These are phyloP conservation scores for Wickerhamiella spandovensis DNA, from an alignment of 805 yeast genomes.

Conservation along the genomic window DNA sequence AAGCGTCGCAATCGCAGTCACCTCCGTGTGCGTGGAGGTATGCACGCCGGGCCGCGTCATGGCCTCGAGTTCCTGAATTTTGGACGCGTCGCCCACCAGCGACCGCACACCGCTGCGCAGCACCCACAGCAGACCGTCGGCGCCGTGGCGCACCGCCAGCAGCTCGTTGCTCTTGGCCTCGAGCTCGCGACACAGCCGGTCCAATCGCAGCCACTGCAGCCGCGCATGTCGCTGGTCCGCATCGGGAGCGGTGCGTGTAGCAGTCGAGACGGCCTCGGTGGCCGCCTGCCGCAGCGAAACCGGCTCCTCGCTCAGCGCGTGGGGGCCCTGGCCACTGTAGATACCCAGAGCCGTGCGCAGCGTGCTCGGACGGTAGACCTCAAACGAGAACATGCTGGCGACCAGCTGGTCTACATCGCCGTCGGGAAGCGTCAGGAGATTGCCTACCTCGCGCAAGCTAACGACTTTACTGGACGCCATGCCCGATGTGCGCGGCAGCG, in stretches of 20 bases:
- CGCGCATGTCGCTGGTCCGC: constrained; percentile 28
- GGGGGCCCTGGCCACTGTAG: background rate
- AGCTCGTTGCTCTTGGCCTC: constrained; percentile 48
- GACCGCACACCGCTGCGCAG: constrained; percentile 2
- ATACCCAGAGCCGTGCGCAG: constrained; percentile 3
- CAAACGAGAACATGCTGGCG: constrained; percentile 2
- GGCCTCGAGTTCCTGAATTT: background rate
- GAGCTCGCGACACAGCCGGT: constrained; percentile 59
- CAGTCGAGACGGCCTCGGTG: background rate
- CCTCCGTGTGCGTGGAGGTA: background rate
- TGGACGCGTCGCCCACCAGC: background rate
- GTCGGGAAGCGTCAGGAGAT: constrained; percentile 6
- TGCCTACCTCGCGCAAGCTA: background rate
- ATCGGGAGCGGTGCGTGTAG: constrained; percentile 19
- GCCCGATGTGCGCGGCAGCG: background rate
- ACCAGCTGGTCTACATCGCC: constrained; percentile 6
- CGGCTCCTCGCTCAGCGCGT: background rate
- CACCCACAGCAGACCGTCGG: constrained; percentile 9
- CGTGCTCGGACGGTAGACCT: background rate
- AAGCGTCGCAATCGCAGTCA: background rate
- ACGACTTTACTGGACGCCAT: background rate
- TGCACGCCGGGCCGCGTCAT: background rate
- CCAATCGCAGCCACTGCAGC: constrained; percentile 55
- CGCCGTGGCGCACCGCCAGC: constrained; percentile 34
- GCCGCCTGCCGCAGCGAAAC: background rate